Evolutionary conservation across 345 rosid genomes (phyloP).

Genomic region (Syzygium aqueum): DNA sequence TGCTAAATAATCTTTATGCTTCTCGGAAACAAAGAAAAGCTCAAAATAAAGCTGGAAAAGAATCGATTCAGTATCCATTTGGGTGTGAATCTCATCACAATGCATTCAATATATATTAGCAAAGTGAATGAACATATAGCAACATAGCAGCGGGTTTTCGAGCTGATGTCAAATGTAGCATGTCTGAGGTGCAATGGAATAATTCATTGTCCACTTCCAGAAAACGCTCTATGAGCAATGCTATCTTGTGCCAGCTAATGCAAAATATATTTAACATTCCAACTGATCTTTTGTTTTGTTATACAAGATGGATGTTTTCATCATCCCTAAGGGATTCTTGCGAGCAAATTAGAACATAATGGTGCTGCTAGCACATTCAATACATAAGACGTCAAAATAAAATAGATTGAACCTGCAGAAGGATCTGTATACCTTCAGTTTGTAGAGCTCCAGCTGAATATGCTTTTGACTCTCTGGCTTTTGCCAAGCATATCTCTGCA

Average conservation of each 20-base stretch:
- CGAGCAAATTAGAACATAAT: neutral
- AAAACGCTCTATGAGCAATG: neutral
- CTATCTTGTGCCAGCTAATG: neutral
- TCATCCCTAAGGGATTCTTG: neutral
- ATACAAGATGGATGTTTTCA: neutral
- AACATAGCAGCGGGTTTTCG: neutral
- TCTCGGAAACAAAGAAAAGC: neutral
- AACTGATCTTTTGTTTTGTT: neutral
- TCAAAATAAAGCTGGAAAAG: neutral
- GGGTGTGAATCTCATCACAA: neutral
- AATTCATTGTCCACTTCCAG: neutral
- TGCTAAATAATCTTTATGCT: neutral
- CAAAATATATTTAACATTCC: neutral
- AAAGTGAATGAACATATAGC: neutral
- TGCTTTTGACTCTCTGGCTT: constrained; percentile 66
- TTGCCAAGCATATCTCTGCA: constrained; percentile 70
- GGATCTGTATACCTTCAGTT: constrained; percentile 60
- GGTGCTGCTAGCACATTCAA: neutral
- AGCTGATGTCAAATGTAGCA: neutral
- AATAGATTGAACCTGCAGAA: constrained; percentile 1
- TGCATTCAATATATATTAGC: neutral
- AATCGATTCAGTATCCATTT: neutral
- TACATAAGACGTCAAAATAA: neutral
- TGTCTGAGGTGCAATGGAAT: neutral
- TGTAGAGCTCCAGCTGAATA: constrained; percentile 63